A percentile compares a stretch with the other conserved stretches of the same genome.
phyloP scores from a whole-genome alignment of 164 flowering plant genomes.

The Liquidambar formosana region DNA sequence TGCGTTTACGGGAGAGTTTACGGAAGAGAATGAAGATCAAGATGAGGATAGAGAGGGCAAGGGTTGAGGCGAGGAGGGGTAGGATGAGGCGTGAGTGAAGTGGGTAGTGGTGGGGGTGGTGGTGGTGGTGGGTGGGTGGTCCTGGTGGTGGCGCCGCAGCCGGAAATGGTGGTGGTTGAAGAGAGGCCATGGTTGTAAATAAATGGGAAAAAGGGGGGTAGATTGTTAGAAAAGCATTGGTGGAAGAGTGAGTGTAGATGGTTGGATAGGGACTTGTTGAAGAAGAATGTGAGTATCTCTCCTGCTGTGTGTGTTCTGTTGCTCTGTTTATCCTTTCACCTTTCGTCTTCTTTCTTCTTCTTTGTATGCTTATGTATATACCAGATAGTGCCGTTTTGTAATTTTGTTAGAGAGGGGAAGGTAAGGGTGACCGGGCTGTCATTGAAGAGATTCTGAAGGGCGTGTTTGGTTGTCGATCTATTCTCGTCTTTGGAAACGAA shows the following conservation, averaged over 20 bases:
- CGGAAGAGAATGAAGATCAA: constrained; percentile 31
- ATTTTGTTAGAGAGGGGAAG: too few relatives aligned
- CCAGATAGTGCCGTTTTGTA: too few relatives aligned
- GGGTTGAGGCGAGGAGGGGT: constrained; percentile 11
- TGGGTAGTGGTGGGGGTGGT: constrained; percentile 18
- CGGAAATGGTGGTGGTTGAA: constrained; percentile 18
- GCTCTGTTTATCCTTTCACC: too few relatives aligned
- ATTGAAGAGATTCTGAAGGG: too few relatives aligned
- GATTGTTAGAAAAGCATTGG: not conserved
- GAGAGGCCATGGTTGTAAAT: constrained; percentile 57
- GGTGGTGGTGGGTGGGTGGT: constrained; percentile 21
- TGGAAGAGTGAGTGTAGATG: constrained; percentile 1
- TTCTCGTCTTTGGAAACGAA: too few relatives aligned
- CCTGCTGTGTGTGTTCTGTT: too few relatives aligned
- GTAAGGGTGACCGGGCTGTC: too few relatives aligned
- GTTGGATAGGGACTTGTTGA: not conserved
- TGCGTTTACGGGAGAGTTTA: constrained; percentile 52
- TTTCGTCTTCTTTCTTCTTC: too few relatives aligned
- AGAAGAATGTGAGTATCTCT: not conserved
- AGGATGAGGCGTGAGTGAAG: constrained; percentile 15
- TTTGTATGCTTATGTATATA: too few relatives aligned
- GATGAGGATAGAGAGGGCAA: constrained; percentile 16
- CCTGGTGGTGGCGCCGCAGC: constrained; percentile 6
- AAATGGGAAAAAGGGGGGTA: not conserved
- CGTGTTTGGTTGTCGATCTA: too few relatives aligned